Percentiles rank a stretch among this genome's conserved stretches.
These are phyloP conservation scores for Pneumocystis murina DNA, from an alignment of 1,139 yeast genomes.

Conservation along the genomic window DNA sequence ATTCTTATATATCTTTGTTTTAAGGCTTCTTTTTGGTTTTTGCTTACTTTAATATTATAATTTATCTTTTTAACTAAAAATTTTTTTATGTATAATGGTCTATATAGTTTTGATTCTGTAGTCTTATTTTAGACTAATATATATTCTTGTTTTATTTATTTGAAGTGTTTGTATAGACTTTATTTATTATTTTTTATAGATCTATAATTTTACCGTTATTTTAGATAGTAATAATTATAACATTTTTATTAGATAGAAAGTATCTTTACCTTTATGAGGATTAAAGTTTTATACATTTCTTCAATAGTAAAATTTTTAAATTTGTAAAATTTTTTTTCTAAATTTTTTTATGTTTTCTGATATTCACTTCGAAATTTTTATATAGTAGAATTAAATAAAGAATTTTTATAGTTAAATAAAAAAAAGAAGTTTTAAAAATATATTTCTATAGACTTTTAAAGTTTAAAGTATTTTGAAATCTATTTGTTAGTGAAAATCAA, in stretches of 20 bases:
- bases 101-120: too few relatives aligned
- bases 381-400: neutral
- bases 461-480: neutral
- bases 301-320: neutral
- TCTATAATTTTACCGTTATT: neutral
- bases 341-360: neutral
- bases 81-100: neutral
- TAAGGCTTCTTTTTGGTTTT: neutral
- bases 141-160: too few relatives aligned
- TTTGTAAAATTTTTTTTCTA: neutral
- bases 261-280: neutral
- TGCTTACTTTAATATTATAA: too few relatives aligned
- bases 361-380: too few relatives aligned
- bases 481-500: too few relatives aligned
- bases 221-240: neutral
- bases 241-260: neutral
- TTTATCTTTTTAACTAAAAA: too few relatives aligned
- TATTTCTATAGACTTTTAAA: neutral
- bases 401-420: too few relatives aligned
- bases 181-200: neutral
- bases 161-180: neutral
- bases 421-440: too few relatives aligned
- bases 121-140: too few relatives aligned
- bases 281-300: neutral
- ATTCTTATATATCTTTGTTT: too few relatives aligned